phyloP scores from a whole-genome alignment of 2,329 filamentous ascomycete species.

The Pseudocercospora fuligena region DNA sequence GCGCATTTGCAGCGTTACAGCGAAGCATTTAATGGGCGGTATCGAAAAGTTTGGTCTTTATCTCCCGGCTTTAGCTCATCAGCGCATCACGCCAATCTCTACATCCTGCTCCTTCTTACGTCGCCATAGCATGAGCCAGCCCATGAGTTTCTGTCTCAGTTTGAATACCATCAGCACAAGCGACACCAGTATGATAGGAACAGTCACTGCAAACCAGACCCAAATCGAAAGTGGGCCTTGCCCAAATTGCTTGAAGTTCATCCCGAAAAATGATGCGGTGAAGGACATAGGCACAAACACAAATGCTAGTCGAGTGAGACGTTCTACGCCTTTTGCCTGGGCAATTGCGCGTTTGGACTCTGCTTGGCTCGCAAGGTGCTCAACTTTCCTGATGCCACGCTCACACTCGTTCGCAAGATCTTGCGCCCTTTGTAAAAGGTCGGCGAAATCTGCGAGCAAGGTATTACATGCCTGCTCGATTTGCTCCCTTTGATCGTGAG shows the following conservation, averaged over 20 bases:
- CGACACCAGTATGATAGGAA: neutral
- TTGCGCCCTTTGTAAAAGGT: neutral
- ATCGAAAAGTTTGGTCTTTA: too few species aligned
- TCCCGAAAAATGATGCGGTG: conserved; percentile 1
- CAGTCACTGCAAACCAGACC: conserved; percentile 4
- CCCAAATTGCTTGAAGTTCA: conserved; percentile 4
- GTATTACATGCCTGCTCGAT: neutral
- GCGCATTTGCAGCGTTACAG: too few species aligned
- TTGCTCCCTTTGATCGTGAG: neutral
- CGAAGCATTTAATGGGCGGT: too few species aligned
- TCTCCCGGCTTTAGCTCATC: too few species aligned
- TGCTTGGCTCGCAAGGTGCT: neutral
- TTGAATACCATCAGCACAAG: neutral
- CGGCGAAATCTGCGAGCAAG: neutral
- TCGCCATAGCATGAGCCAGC: neutral
- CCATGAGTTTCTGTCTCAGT: neutral
- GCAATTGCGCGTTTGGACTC: neutral
- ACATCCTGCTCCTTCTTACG: too few species aligned
- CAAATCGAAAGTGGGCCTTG: neutral
- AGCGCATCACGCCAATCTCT: too few species aligned
- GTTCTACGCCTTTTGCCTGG: neutral
- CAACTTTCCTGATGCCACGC: neutral
- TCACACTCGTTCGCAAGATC: neutral
- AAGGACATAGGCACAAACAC: conserved; percentile 1
- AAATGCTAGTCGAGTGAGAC: neutral